Percentiles rank a stretch among this genome's conserved stretches.
These are phyloP conservation scores for Penicillium italicum DNA, from an alignment of 2,329 filamentous ascomycete species.

Conservation along the genomic window DNA sequence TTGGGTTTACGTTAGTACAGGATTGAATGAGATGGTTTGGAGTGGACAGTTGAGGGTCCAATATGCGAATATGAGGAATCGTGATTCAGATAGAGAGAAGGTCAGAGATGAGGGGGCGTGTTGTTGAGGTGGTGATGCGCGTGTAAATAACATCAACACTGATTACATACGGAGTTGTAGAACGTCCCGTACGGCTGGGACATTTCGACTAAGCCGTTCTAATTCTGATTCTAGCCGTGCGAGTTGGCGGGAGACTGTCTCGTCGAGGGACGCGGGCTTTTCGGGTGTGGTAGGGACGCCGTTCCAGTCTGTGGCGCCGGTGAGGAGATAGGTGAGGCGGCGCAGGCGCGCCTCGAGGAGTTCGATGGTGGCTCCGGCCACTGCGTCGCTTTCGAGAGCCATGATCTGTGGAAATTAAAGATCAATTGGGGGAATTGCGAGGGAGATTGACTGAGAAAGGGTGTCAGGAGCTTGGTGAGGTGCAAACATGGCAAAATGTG, in stretches of 20 bases:
- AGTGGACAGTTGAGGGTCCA: background rate
- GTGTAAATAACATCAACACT: background rate
- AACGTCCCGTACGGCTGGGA: constrained; percentile 42
- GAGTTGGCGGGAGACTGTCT: constrained; percentile 41
- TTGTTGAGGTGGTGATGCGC: background rate
- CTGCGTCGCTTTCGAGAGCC: constrained; percentile 33
- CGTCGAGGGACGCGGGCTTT: constrained; percentile 35
- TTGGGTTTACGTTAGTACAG: background rate
- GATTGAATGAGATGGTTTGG: background rate
- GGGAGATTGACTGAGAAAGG: background rate
- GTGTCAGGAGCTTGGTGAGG: constrained; percentile 7
- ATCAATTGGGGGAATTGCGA: background rate
- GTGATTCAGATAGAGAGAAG: background rate
- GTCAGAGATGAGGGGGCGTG: background rate
- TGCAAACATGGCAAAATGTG: constrained; percentile 26
- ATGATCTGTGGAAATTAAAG: constrained; percentile 18
- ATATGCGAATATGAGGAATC: background rate
- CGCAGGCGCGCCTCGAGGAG: constrained; percentile 45
- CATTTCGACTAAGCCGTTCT: constrained; percentile 35
- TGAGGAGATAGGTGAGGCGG: constrained; percentile 45
- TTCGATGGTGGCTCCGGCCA: constrained; percentile 41
- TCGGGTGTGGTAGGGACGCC: constrained; percentile 35
- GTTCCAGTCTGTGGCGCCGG: constrained; percentile 41
- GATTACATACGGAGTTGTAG: constrained; percentile 39
- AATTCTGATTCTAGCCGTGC: constrained; percentile 39